These are phyloP conservation scores for Mycena crocata DNA, from an alignment of 768 basidiomycete genomes.

Conservation along the genomic window DNA sequence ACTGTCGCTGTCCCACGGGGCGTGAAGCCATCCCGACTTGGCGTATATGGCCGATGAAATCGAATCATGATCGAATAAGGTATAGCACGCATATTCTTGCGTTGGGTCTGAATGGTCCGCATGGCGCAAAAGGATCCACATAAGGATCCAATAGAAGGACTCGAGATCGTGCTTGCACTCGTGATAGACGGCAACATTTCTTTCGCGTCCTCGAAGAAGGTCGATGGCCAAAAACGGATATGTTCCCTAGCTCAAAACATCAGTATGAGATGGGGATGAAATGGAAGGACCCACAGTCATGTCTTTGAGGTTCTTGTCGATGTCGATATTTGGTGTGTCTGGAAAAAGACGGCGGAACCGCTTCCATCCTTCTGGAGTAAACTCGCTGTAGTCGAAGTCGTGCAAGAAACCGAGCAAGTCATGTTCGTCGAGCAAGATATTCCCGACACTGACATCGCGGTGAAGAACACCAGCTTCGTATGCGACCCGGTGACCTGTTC, in stretches of 20 bases:
- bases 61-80: background rate
- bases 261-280: background rate
- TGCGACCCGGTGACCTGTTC: constrained; percentile 17
- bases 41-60: background rate
- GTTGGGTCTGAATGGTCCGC: background rate
- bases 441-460: constrained; percentile 25
- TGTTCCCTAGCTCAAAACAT: constrained; percentile 11
- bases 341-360: background rate
- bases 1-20: background rate
- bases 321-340: background rate
- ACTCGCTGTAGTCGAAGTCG: constrained; percentile 16
- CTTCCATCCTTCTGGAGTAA: background rate
- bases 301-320: constrained; percentile 9
- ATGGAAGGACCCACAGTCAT: constrained; percentile 3
- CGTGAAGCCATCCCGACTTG: background rate
- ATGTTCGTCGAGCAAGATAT: constrained; percentile 2
- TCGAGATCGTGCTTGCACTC: constrained; percentile 19
- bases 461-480: constrained; percentile 17
- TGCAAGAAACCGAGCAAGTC: constrained; percentile 5
- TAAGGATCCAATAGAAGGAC: constrained; percentile 21
- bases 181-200: background rate
- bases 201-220: background rate
- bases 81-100: background rate
- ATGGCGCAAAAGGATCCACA: constrained; percentile 24
- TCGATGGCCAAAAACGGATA: constrained; percentile 12